phyloP scores from a whole-genome alignment of 1,284 basidiomycete genomes.

The Cutaneotrichosporon mucoides region DNA sequence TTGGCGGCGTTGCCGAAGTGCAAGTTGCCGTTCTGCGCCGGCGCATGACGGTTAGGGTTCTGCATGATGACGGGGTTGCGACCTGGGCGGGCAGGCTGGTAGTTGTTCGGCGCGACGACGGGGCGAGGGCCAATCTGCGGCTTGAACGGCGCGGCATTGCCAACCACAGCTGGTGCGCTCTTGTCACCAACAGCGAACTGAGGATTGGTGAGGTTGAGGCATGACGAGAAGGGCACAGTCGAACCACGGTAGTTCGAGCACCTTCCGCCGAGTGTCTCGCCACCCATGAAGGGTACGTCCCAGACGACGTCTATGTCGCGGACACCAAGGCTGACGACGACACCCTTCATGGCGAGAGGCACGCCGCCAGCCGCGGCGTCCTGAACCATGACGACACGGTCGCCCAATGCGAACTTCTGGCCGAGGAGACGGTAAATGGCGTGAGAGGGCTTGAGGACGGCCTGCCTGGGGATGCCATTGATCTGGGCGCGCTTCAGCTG shows the following conservation, averaged over 20 bases:
- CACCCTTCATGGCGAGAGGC: constrained; percentile 84
- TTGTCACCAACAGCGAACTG: constrained; percentile 66
- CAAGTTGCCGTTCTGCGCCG: constrained; percentile 14
- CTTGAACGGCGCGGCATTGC: constrained; percentile 54
- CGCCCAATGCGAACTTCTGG: constrained; percentile 87
- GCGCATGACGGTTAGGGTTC: constrained; percentile 48
- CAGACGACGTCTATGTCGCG: constrained; percentile 94
- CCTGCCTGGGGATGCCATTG: constrained; percentile 88
- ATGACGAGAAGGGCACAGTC: constrained; percentile 74
- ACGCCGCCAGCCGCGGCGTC: constrained; percentile 81
- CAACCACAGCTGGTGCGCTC: constrained; percentile 47
- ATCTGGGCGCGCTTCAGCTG: constrained; percentile 84
- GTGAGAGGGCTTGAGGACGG: constrained; percentile 88
- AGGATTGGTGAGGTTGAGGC: constrained; percentile 75
- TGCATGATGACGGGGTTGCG: constrained; percentile 53
- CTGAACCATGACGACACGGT: constrained; percentile 91
- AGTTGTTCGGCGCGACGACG: constrained; percentile 59
- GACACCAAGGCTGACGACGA: constrained; percentile 81
- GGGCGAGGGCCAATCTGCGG: constrained; percentile 66
- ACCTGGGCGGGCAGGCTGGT: constrained; percentile 54
- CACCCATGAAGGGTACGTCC: constrained; percentile 93
- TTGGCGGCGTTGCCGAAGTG: constrained; percentile 45
- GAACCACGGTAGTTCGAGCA: constrained; percentile 87
- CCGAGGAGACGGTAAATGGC: constrained; percentile 83
- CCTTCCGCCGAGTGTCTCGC: constrained; percentile 79